Evolutionary conservation across 345 rosid genomes (phyloP), one percentile per base, ranked within the genome.

Genomic region (Jatropha curcas): DNA sequence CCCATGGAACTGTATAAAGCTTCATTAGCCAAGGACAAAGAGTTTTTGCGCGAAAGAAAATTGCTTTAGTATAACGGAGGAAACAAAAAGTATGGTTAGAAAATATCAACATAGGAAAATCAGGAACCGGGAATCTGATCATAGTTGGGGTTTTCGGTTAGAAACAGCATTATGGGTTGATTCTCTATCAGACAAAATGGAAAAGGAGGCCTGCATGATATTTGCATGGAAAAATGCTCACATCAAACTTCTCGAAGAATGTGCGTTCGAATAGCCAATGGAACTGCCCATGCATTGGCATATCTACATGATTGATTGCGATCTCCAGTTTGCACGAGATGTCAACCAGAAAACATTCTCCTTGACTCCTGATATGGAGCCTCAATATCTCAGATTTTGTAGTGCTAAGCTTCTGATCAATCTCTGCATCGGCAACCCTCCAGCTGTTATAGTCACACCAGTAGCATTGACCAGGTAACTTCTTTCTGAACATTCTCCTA

Each of bases 331-430:
- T 89, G 20, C 98, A 93, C 87, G 93, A 25, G 98, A 93, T 75
- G 86, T 93, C 73, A 93, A 93, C 92, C 98, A 0, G 82, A 83
- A 33, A 93, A 93, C 83, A 84, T 93, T 74, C 95, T 93, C 24
- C 62, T 93, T 68, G 93, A 89, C 72, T 69, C n/a, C 84, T 0
- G 87, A 91, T 28, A 82, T 89, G 86, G 97, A 87, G 81, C 88
- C 98, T 72, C 97, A n/a, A 80, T 60, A 84, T 93, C 75, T 87
- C 97, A 0, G 98, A 91, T 72, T 93, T 93, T 25, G 98, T 56
- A 85, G 89, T 2, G 93, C 93, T 60, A 85, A 85, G 82, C 82
- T 91, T 67, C 81, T 93, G 90, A 88, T 60, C 80, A 81, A 62
- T 80, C 88, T 78, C 86, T 10, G 56, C 81, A 43, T 74, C 88